A percentile compares a stretch with the other conserved stretches of the same genome.
phyloP scores from a whole-genome alignment of 106 monocot genomes.

The Amphibolis antarctica region DNA sequence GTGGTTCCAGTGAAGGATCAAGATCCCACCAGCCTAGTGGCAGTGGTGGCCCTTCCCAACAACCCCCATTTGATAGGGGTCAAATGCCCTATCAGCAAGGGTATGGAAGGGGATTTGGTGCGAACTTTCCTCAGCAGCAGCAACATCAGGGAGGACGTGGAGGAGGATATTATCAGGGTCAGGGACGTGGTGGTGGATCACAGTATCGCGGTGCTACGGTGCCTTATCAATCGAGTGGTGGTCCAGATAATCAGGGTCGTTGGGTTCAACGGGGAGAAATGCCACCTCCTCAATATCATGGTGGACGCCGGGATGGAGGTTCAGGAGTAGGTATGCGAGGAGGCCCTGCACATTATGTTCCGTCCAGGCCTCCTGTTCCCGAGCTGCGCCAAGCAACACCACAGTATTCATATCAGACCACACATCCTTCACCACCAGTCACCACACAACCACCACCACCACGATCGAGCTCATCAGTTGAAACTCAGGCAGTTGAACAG shows the following conservation, averaged over 20 bases:
- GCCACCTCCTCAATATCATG: slow-evolving; percentile 38
- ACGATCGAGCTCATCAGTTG: slow-evolving; percentile 28
- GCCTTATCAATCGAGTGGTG: slow-evolving; percentile 1
- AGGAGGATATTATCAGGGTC: slow-evolving; percentile 1
- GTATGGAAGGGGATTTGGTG: slow-evolving; percentile 31
- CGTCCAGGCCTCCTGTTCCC: slow-evolving; percentile 46
- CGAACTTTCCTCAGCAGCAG: slow-evolving; percentile 27
- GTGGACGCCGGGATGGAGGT: slow-evolving; percentile 36
- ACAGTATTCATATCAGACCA: slow-evolving; percentile 30
- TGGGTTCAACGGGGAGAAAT: slow-evolving; percentile 41
- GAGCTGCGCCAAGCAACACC: slow-evolving; percentile 98
- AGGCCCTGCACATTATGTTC: slow-evolving; percentile 23
- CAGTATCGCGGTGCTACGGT: slow-evolving; percentile 8
- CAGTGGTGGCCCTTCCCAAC: slow-evolving; percentile 10
- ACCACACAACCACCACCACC: slow-evolving; percentile 15
- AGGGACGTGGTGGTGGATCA: slow-evolving; percentile 5
- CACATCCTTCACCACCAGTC: slow-evolving; percentile 24
- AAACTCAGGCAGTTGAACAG: slow-evolving; percentile 14
- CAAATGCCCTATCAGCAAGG: slow-evolving; percentile 24
- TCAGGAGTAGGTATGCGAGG: slow-evolving; percentile 22
- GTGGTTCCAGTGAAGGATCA: slow-evolving; percentile 28
- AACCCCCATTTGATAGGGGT: slow-evolving; percentile 22
- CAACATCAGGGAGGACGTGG: slow-evolving; percentile 22
- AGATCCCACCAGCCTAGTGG: slow-evolving; percentile 22
- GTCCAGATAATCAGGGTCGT: slow-evolving; percentile 27